Evolutionary conservation across 495 filamentous ascomycete genomes (phyloP).

Genomic region (Lindgomyces ingoldianus): DNA sequence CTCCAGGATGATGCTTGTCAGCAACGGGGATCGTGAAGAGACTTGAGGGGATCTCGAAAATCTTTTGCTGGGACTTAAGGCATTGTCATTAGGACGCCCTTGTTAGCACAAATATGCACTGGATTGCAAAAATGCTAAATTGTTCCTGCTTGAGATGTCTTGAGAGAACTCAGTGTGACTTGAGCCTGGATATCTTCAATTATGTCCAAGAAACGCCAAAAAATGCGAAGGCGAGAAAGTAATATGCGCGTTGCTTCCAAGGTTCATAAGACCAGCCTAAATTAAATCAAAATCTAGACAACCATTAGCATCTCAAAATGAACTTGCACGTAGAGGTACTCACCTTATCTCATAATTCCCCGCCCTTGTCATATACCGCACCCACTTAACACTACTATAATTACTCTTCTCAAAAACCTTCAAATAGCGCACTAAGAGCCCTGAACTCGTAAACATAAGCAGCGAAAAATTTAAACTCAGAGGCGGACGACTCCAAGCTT

Average conservation of each 20-base stretch:
- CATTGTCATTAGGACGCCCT: too few species aligned
- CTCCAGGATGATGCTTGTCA: too few species aligned
- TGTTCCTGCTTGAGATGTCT: too few species aligned
- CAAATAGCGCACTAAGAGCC: constrained; percentile 88
- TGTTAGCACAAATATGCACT: too few species aligned
- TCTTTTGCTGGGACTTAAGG: too few species aligned
- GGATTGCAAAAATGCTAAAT: too few species aligned
- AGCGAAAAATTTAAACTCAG: constrained; percentile 88
- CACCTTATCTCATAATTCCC: constrained; percentile 78
- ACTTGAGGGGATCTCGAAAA: too few species aligned
- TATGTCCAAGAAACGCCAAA: not conserved
- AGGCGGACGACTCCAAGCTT: constrained; percentile 93
- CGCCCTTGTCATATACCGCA: constrained; percentile 97
- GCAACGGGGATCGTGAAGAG: too few species aligned
- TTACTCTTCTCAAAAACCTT: constrained; percentile 99
- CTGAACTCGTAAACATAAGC: constrained; percentile 96
- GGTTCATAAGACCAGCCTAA: not conserved
- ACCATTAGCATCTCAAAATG: not conserved
- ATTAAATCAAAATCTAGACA: not conserved
- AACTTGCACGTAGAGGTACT: not conserved
- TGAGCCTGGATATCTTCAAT: not conserved
- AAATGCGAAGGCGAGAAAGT: not conserved
- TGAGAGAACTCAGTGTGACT: too few species aligned
- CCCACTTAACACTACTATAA: constrained; percentile 98
- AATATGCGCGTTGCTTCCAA: not conserved